Evolutionary conservation across 164 flowering plant genomes (phyloP).

Genomic region (Macadamia tetraphylla): DNA sequence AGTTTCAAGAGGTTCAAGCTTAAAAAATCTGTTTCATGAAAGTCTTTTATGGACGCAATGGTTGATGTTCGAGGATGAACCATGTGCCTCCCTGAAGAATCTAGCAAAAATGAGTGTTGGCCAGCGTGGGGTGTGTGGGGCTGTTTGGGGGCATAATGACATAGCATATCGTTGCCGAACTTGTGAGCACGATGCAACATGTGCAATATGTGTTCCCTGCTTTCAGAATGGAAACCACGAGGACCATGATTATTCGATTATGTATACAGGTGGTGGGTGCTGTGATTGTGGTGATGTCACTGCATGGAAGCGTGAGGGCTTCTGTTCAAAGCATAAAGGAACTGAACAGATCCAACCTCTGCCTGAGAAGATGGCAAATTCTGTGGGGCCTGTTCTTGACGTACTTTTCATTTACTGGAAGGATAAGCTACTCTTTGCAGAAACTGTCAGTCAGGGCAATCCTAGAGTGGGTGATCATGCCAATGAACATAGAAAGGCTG

Average conservation of each 20-base stretch:
- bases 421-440: slow-evolving; percentile 38
- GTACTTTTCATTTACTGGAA: slow-evolving; percentile 59
- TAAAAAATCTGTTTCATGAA: slow-evolving; percentile 43
- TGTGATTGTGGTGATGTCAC: slow-evolving; percentile 99
- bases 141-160: slow-evolving; percentile 86
- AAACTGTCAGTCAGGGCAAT: slow-evolving; percentile 22
- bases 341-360: slow-evolving; percentile 85
- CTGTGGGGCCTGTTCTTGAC: slow-evolving; percentile 73
- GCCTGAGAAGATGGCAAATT: slow-evolving; percentile 46
- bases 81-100: slow-evolving; percentile 30
- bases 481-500: slow-evolving; percentile 24
- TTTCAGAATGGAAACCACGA: slow-evolving; percentile 91
- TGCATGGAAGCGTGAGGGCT: slow-evolving; percentile 96
- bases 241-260: slow-evolving; percentile 83
- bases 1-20: slow-evolving; percentile 6
- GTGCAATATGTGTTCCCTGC: slow-evolving; percentile 98
- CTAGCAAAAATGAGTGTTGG: slow-evolving; percentile 44
- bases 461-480: slow-evolving; percentile 18
- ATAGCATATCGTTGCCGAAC: slow-evolving; percentile 84
- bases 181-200: slow-evolving; percentile 92
- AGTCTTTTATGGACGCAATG: slow-evolving; percentile 81
- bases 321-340: slow-evolving; percentile 92
- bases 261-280: slow-evolving; percentile 91
- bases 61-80: slow-evolving; percentile 89
- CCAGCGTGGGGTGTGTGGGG: slow-evolving; percentile 92